phyloP scores from a whole-genome alignment of 148 eudicot species.

The Dysphania ambrosioides region DNA sequence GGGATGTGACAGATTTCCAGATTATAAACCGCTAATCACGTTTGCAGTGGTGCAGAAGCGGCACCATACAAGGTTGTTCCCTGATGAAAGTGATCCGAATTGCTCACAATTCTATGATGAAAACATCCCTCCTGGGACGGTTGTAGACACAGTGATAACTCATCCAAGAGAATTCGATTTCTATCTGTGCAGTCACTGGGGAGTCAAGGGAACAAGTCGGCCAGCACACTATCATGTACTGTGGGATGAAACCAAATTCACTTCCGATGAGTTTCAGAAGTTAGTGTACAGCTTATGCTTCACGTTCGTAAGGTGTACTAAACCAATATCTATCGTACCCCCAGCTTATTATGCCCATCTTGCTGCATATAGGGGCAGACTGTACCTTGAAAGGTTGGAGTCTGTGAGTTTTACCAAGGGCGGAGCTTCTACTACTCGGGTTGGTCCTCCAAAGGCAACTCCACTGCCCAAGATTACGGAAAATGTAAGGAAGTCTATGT shows the following conservation, averaged over 20 bases:
- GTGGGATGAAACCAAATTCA: slow-evolving; percentile 81
- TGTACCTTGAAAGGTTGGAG: slow-evolving; percentile 66
- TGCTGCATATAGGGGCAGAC: slow-evolving; percentile 88
- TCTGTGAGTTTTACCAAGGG: slow-evolving; percentile 22
- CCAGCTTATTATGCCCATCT: slow-evolving; percentile 95
- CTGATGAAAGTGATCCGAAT: slow-evolving; percentile 41
- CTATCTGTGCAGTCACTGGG: slow-evolving; percentile 91
- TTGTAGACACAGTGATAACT: slow-evolving; percentile 79
- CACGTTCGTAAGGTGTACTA: slow-evolving; percentile 88
- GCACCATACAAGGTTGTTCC: slow-evolving; percentile 85
- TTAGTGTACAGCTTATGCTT: slow-evolving; percentile 78
- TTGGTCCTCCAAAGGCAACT: slow-evolving; percentile 46
- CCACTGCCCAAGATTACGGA: slow-evolving; percentile 83
- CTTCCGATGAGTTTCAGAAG: slow-evolving; percentile 83
- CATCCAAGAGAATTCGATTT: slow-evolving; percentile 86
- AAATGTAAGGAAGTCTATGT: slow-evolving; percentile 85
- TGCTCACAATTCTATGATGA: slow-evolving; percentile 40
- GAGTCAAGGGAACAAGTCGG: slow-evolving; percentile 81
- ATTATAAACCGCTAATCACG: slow-evolving; percentile 73
- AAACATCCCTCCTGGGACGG: slow-evolving; percentile 84
- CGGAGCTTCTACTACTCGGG: slow-evolving; percentile 35
- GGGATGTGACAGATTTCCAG: slow-evolving; percentile 50
- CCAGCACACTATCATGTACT: slow-evolving; percentile 85
- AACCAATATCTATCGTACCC: slow-evolving; percentile 89
- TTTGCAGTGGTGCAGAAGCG: slow-evolving; percentile 87